Percentiles rank a stretch among this genome's conserved stretches.
Evolutionary conservation across 1,139 yeast genomes (phyloP).

Genomic region (Kluyveromyces marxianus): DNA sequence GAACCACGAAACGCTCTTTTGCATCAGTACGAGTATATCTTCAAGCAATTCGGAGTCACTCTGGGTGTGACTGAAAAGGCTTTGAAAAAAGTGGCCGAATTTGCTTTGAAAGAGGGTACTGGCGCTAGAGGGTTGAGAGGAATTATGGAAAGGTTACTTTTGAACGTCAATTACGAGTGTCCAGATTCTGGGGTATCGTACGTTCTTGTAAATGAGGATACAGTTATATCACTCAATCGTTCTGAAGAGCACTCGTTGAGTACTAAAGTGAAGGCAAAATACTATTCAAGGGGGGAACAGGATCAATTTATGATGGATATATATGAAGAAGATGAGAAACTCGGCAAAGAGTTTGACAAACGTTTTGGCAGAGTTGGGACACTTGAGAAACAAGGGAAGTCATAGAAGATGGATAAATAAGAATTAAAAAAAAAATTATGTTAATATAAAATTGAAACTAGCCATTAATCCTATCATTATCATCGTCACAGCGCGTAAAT

Average conservation of each 20-base stretch:
- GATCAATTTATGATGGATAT: constrained; percentile 33
- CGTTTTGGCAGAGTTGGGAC: constrained; percentile 24
- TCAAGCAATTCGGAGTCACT: constrained; percentile 41
- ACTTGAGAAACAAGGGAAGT: constrained; percentile 10
- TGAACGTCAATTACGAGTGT: constrained; percentile 46
- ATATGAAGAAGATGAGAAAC: constrained; percentile 32
- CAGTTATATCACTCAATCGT: constrained; percentile 33
- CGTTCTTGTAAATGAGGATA: constrained; percentile 36
- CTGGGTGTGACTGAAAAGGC: constrained; percentile 41
- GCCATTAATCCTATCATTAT: background rate
- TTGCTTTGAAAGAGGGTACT: constrained; percentile 42
- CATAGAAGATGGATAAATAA: constrained; percentile 2
- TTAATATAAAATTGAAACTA: constrained; percentile 3
- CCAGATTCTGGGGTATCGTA: constrained; percentile 44
- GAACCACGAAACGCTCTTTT: constrained; percentile 47
- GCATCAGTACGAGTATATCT: constrained; percentile 42
- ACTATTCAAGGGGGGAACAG: constrained; percentile 36
- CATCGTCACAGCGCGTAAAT: background rate
- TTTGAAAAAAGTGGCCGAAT: constrained; percentile 36
- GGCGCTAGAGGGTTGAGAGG: constrained; percentile 51
- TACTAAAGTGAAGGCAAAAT: constrained; percentile 35
- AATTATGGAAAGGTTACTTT: constrained; percentile 41
- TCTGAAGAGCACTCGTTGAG: constrained; percentile 26
- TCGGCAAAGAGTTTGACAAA: constrained; percentile 28
- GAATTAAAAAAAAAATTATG: background rate